Evolutionary conservation across 495 filamentous ascomycete genomes (phyloP).

Genomic region (Xylaria palmicola): DNA sequence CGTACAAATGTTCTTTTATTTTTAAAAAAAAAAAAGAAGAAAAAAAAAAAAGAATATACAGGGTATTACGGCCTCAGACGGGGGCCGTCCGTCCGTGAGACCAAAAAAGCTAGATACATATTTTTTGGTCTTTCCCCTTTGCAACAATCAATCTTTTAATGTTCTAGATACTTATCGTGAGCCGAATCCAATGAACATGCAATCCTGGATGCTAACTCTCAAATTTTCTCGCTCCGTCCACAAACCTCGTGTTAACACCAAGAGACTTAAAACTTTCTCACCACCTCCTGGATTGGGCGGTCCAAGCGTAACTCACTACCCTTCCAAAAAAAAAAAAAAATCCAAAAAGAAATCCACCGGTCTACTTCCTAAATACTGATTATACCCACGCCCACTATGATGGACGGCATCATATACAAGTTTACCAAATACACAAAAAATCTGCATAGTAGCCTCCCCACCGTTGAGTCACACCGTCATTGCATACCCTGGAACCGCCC

Average conservation of each 20-base stretch:
- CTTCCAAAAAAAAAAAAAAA: too few relatives aligned
- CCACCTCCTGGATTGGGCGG: background rate
- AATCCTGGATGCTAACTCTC: background rate
- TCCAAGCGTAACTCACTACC: background rate
- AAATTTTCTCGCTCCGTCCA: background rate
- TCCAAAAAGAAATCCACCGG: background rate
- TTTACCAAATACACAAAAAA: conserved; percentile 9
- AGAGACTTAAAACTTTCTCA: background rate
- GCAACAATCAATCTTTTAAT: background rate
- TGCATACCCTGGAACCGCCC: background rate
- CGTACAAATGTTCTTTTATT: too few relatives aligned
- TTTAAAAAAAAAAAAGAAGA: too few relatives aligned
- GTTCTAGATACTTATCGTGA: too few relatives aligned
- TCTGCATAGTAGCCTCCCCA: conserved; percentile 4
- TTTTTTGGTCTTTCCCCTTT: background rate
- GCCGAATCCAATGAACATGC: background rate
- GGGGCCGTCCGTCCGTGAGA: background rate
- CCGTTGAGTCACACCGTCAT: background rate
- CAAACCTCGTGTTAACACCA: background rate
- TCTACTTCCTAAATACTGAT: background rate
- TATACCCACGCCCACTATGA: background rate
- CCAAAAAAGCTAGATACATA: background rate
- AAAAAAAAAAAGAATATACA: too few relatives aligned
- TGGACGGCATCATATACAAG: conserved; percentile 9
- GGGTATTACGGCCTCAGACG: too few relatives aligned